phyloP scores from a whole-genome alignment of 1,139 yeast genomes.

The Debaryomyces fabryi region DNA sequence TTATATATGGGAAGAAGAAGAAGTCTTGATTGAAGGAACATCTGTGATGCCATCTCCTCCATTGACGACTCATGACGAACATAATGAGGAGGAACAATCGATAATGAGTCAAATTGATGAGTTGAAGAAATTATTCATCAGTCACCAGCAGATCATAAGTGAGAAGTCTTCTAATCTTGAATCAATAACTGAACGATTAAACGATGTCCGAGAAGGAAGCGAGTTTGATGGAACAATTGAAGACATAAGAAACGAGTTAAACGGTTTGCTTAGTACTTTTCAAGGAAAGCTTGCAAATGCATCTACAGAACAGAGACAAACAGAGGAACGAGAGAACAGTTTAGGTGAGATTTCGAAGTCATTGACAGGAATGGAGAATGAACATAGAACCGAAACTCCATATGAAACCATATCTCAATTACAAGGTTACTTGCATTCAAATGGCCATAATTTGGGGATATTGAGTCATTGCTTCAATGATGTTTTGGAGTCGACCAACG shows the following conservation, averaged over 20 bases:
- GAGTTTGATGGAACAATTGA: background rate
- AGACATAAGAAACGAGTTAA: background rate
- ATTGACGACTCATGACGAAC: background rate
- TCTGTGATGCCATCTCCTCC: background rate
- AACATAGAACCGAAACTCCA: background rate
- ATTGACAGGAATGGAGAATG: background rate
- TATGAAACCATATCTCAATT: background rate
- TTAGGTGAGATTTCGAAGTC: background rate
- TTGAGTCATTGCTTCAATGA: conserved; percentile 15
- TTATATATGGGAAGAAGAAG: background rate
- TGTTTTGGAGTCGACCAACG: conserved; percentile 19
- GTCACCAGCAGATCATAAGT: background rate
- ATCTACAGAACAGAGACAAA: background rate
- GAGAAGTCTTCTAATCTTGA: background rate
- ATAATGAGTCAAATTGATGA: conserved; percentile 2
- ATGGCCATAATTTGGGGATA: background rate
- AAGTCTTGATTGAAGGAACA: background rate
- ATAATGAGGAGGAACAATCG: background rate
- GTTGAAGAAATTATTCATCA: background rate
- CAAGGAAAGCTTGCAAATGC: background rate
- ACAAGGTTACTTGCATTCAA: conserved; percentile 1
- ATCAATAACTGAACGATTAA: background rate
- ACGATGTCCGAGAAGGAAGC: background rate
- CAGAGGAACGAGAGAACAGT: background rate
- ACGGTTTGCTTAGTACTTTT: background rate